Evolutionary conservation across 225 moss, liverwort and hornwort genomes (phyloP).

Genomic region (Sphagnum tenellum): DNA sequence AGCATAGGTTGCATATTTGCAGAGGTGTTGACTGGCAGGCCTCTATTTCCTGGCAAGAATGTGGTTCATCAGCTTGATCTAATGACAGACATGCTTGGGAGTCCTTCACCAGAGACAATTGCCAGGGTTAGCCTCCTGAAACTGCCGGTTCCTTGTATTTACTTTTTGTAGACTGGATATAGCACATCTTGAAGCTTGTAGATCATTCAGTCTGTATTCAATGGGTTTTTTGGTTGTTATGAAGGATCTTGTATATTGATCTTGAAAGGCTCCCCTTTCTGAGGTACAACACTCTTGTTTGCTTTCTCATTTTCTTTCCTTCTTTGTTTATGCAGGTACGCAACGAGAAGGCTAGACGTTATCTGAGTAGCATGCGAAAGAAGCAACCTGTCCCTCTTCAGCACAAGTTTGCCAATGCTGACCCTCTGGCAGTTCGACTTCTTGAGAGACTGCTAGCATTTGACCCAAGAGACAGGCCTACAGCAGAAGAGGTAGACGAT

Average conservation of each 20-base stretch:
- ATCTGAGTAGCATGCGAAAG: slow-evolving; percentile 93
- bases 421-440: slow-evolving; percentile 86
- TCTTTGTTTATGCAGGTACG: slow-evolving; percentile 52
- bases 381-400: slow-evolving; percentile 74
- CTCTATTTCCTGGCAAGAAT: slow-evolving; percentile 97
- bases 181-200: no score
- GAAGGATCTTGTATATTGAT: no score
- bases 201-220: no score
- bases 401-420: slow-evolving; percentile 81
- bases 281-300: no score
- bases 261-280: no score
- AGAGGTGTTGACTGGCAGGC: slow-evolving; percentile 97
- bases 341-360: slow-evolving; percentile 95
- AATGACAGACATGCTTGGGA: slow-evolving; percentile 99
- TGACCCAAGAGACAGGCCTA: slow-evolving; percentile 92
- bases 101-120: slow-evolving; percentile 91
- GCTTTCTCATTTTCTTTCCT: no score
- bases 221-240: no score
- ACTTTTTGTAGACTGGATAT: neutral
- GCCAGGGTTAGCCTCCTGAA: slow-evolving; percentile 55
- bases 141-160: neutral
- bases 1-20: slow-evolving; percentile 99
- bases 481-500: slow-evolving; percentile 78
- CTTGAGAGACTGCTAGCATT: slow-evolving; percentile 98
- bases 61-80: slow-evolving; percentile 98